Evolutionary conservation across 176 grass and related monocot genomes (phyloP).

Genomic region (Lolium multiflorum): DNA sequence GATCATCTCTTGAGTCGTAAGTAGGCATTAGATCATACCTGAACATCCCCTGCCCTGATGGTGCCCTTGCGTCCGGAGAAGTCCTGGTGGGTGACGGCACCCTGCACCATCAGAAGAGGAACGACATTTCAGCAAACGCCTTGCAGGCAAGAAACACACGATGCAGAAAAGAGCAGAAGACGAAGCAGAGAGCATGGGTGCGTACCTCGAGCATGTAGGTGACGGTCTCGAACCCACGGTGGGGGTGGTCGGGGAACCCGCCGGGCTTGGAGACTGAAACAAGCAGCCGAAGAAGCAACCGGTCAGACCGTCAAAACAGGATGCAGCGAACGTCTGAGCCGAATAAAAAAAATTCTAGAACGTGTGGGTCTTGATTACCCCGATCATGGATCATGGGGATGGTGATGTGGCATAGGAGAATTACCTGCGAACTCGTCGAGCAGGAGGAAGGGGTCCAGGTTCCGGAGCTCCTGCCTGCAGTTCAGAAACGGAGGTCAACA

Average conservation of each 20-base stretch:
- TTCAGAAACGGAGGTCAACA: too few species aligned
- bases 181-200: too few species aligned
- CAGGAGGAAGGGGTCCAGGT: constrained; percentile 77
- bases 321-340: too few species aligned
- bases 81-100: constrained; percentile 83
- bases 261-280: constrained; percentile 64
- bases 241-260: constrained; percentile 54
- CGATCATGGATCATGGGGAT: too few species aligned
- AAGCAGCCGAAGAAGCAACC: too few species aligned
- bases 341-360: too few species aligned
- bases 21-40: constrained; percentile 33
- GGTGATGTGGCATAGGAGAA: constrained; percentile 40
- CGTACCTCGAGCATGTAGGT: too few species aligned
- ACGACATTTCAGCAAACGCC: constrained; percentile 45
- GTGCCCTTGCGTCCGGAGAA: constrained; percentile 86
- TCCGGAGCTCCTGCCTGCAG: constrained; percentile 64
- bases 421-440: constrained; percentile 72
- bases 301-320: too few species aligned
- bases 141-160: too few species aligned
- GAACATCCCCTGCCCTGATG: constrained; percentile 72
- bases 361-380: too few species aligned
- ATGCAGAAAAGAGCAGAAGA: too few species aligned
- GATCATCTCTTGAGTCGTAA: not conserved
- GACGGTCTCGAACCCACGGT: too few species aligned
- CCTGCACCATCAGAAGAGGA: constrained; percentile 48